Evolutionary conservation across 2,329 filamentous ascomycete species (phyloP), one percentile per base, ranked within the genome.

Genomic region (Curvularia eragrostidis): DNA sequence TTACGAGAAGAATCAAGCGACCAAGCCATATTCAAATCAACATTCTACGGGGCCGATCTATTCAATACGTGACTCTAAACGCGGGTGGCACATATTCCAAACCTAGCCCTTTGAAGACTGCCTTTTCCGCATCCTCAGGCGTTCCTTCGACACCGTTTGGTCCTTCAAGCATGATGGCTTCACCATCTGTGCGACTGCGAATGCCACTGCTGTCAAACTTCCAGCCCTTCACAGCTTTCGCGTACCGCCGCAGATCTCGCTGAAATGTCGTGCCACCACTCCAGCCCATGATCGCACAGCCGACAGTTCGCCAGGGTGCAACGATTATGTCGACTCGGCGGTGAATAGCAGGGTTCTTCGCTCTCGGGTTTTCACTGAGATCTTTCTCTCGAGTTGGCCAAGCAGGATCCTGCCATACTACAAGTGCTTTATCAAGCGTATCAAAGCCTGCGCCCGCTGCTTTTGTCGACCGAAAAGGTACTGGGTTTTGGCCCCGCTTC

Each of bases 141-240:
- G 62, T 84, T 78, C 76, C 79, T 28, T 78, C 71, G n/a, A 79
- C 73, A 1, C 77, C 78, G 18, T 76, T 66, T 18, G 63, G 52
- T 70, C 83, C 71, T 80, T 89, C 84, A 12, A 95, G 68, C 74
- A 95, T 88, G n/a, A 88, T 69, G 0, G 94, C 85, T 80, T 88
- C 88, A 3, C 91, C 91, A 52, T 87, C 86, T 8, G 70, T 75
- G 8, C 88, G 82, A 68, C 87, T 87, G 43, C 93, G 84, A 10
- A 97, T 85, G 0, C 95, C 95, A 69, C 91, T 96, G 62, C 90
- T 95, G 72, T 97, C 93, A 72, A 98, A 98, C 75, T 95, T 96
- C 83, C 91, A 89, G 0, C 82, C 82, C 67, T 85, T 88, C 56
- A 84, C 82, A 36, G 87, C 83, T 75, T 91, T 93, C 59, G 89